Conservation (phyloP, 495 filamentous ascomycete species). For the Talaromyces trachyspermus region DNA sequence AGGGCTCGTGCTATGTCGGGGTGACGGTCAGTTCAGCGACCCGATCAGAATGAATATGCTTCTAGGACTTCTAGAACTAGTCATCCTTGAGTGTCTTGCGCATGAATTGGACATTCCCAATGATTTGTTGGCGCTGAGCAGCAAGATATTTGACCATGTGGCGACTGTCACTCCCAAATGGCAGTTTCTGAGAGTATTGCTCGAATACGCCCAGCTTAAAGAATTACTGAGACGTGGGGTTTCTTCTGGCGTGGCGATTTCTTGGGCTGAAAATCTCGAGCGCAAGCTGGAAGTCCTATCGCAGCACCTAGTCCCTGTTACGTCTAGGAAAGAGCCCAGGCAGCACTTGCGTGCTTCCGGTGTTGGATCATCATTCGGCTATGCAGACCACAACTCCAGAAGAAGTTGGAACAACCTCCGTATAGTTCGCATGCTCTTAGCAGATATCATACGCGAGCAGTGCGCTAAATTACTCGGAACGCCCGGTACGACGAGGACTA, state of each 20-base stretch:
- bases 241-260: not conserved
- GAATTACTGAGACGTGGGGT: conserved; percentile 1
- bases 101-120: not conserved
- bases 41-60: not conserved
- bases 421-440: conserved; percentile 1
- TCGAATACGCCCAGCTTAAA: conserved; percentile 4
- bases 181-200: not conserved
- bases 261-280: not conserved
- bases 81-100: conserved; percentile 4
- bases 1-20: not conserved
- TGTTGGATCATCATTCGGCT: not conserved
- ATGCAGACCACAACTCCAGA: conserved; percentile 4
- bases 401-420: conserved; percentile 6
- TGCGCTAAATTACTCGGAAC: not conserved
- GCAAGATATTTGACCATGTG: not conserved
- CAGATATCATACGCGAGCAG: conserved; percentile 3
- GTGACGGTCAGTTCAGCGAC: not conserved
- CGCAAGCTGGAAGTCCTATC: not conserved
- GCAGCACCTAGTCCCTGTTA: not conserved
- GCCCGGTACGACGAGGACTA: not conserved
- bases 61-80: not conserved
- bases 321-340: not conserved
- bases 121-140: not conserved
- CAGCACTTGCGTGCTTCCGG: not conserved
- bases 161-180: conserved; percentile 1